Base-by-base conservation (phyloP, 371 early-diverging fungal species). In the Mortierella polycephala region DNA sequence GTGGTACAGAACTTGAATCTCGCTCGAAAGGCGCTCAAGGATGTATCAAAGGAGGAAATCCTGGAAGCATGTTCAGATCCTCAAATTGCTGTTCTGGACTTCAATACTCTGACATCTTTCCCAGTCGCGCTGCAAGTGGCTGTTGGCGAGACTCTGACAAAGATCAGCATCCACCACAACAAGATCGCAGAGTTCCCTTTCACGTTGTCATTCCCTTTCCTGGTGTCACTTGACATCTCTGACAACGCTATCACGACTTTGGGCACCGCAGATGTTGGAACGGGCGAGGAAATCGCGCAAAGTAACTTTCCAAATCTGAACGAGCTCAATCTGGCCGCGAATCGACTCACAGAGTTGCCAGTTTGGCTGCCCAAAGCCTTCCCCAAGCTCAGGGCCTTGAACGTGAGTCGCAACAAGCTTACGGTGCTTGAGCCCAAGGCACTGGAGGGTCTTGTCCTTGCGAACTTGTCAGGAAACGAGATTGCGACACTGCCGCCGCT, bases 381-480 rank as follows among this genome's bases (percentile, higher is more conserved):
- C 42, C 92, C 91, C 0, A 53, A 62, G 6, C 76, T 93, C 10
- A 84, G 73, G n/a, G 79, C 62, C 3, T 60, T 93, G 46, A 64
- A 69, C 1, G 82, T 81, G 18, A 75, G 86, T 21, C 83, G 83
- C 20, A 92, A 92, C 80, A 75, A 75, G 52, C 68, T 92, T 49
- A 70, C 83, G 30, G 67, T 77, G 8, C 85, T 92, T 30, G 63
- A 75, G 3, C 83, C 87, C 12, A 56, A 60, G 40, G 66, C 80
- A n/a, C 82, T 89, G 60, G 81, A 84, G n/a, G 76, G 84, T 8
- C 51, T 90, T 61, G 72, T 84, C 18, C 53, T 83, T 0, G 63
- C 90, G 54, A 88, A 91, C 71, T 52, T 92, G 21, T 84, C 85
- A 8, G 88, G 89, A 51, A 92, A 92, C 56, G 87, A 86, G 30